Conservation (phyloP, 2,329 filamentous ascomycete genomes). For the Exophiala oligosperma region DNA sequence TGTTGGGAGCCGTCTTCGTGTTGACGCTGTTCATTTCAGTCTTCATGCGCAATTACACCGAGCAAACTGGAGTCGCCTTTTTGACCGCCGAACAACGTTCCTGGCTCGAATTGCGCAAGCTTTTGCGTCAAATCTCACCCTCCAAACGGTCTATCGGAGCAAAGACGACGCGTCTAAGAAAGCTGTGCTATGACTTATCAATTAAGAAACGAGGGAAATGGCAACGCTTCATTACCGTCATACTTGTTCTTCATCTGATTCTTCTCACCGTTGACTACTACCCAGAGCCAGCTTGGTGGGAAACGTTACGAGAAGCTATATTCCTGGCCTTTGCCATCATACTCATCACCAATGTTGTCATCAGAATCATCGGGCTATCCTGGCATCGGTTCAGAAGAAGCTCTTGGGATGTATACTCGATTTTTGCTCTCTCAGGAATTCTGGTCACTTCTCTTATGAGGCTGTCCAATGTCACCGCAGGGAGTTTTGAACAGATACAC, state of each 20-base stretch:
- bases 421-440: conserved; percentile 76
- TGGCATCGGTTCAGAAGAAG: conserved; percentile 91
- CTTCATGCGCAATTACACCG: conserved; percentile 99
- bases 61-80: conserved; percentile 96
- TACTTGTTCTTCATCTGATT: conserved; percentile 79
- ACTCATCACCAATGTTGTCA: conserved; percentile 77
- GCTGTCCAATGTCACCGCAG: conserved; percentile 57
- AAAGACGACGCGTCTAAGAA: conserved; percentile 74
- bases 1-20: conserved; percentile 93
- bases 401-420: conserved; percentile 91
- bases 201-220: conserved; percentile 92
- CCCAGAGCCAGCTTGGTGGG: conserved; percentile 71
- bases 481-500: conserved; percentile 76
- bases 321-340: conserved; percentile 81
- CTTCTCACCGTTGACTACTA: conserved; percentile 85
- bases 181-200: conserved; percentile 92
- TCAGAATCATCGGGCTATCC: conserved; percentile 83
- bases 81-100: conserved; percentile 93
- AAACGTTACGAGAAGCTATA: conserved; percentile 65
- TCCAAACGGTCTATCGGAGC: conserved; percentile 87
- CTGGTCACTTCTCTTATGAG: conserved; percentile 80
- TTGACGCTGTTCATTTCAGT: conserved; percentile 97
- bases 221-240: conserved; percentile 77
- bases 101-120: conserved; percentile 91
- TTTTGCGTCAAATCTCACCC: conserved; percentile 87